Base-by-base conservation (phyloP, 1,139 yeast genomes). In the Suhomyces atakaporum region DNA sequence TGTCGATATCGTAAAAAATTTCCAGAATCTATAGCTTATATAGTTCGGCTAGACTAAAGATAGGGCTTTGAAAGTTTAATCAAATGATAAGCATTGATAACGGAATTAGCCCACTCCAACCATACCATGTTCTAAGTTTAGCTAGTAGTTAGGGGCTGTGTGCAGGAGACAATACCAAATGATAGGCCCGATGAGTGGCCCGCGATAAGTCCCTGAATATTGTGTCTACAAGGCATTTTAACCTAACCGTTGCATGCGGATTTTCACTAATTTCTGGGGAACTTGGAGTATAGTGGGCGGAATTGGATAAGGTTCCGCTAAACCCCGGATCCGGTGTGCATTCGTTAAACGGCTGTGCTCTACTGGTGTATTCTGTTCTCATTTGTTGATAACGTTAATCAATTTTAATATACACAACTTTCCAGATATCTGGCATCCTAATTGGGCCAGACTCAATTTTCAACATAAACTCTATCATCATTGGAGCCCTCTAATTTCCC, bases 401-500 rank as follows among this genome's bases (percentile, higher is more conserved):
- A n/a, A n/a, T n/a, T n/a, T n/a, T n/a, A n/a, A n/a, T n/a, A n/a
- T n/a, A n/a, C n/a, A n/a, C n/a, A n/a, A n/a, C n/a, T n/a, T n/a
- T 22, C 24, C 24, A n/a, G 7, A 22, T 22, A 22, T 22, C 24
- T n/a, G 24, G 10, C 10, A 6, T 22, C 20, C 26, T n/a, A 7
- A 11, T 24, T 5, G 5, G 12, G 8, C 7, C 12, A n/a, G 15
- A 15, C 22, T 29, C 29, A 32, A 29, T 35, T 45, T 29, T 42
- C 48, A 27, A 53, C 45, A 43, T 71, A 71, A 23, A 56, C 70
- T 43, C 77, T 59, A 46, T 82, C 86, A 44, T 77, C 83, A 35
- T 62, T 72, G 39, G 71, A 75, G 39, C 89, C 92, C 66, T 94
- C 98, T 46, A 92, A 84, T 45, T 73, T 76, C 35, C 70, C 71